Percentiles rank a stretch among this genome's conserved stretches.
phyloP scores from a whole-genome alignment of 106 monocot species.

The Dendrobium catenatum region DNA sequence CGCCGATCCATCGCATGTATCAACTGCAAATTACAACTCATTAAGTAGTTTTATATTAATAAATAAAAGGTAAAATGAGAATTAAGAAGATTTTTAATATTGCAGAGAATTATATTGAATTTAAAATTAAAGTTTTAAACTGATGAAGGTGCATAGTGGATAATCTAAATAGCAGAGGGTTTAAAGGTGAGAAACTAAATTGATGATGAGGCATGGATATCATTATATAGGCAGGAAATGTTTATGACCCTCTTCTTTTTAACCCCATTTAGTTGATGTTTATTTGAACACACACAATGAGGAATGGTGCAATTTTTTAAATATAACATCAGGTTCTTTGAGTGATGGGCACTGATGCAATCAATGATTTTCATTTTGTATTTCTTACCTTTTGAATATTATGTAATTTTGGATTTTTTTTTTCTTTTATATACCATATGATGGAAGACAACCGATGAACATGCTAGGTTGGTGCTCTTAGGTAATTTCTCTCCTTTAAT shows the following conservation, averaged over 20 bases:
- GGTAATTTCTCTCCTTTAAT: too few relatives aligned
- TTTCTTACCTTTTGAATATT: too few relatives aligned
- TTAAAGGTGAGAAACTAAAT: too few relatives aligned
- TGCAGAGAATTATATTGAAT: background rate
- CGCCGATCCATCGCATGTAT: background rate
- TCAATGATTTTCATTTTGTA: too few relatives aligned
- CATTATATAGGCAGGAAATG: background rate
- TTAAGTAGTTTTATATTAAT: background rate
- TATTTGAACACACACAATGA: background rate
- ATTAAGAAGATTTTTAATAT: background rate
- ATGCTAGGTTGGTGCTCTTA: too few relatives aligned
- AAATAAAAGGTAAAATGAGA: background rate
- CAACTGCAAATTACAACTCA: slow-evolving; percentile 1
- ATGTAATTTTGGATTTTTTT: too few relatives aligned
- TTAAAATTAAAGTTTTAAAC: background rate
- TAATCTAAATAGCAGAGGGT: too few relatives aligned
- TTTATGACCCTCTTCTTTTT: background rate
- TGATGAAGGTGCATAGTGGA: background rate
- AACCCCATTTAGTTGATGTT: background rate
- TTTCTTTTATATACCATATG: too few relatives aligned
- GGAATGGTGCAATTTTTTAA: background rate
- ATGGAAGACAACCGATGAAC: too few relatives aligned
- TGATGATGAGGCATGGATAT: too few relatives aligned
- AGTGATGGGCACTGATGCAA: too few relatives aligned
- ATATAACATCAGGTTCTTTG: too few relatives aligned